phyloP scores from a whole-genome alignment of 176 grass and related monocot species.

The Paspalum notatum region DNA sequence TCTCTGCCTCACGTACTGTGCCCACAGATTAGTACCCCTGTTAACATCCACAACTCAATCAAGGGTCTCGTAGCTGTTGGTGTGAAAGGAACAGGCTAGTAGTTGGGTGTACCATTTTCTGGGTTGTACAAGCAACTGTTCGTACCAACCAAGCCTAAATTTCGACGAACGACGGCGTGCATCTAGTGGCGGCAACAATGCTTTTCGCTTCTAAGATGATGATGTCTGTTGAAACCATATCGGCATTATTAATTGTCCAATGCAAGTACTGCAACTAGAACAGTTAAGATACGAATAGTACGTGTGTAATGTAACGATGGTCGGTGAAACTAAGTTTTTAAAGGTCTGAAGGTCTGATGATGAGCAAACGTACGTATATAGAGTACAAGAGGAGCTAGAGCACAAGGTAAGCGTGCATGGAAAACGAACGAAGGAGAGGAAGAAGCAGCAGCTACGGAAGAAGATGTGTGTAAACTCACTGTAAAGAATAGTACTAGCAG shows the following conservation, averaged over 20 bases:
- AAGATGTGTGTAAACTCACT: not conserved
- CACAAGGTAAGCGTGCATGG: not conserved
- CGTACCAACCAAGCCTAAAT: not conserved
- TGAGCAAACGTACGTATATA: not conserved
- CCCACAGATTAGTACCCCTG: not conserved
- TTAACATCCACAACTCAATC: not conserved
- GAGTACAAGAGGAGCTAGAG: too few species aligned
- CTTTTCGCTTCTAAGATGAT: not conserved
- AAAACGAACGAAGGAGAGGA: not conserved
- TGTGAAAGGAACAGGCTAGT: constrained; percentile 2
- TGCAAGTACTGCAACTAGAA: not conserved
- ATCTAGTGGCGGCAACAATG: too few species aligned
- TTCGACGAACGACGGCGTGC: not conserved
- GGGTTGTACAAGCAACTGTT: not conserved
- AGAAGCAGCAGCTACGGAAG: not conserved
- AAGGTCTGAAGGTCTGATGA: not conserved
- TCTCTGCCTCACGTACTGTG: not conserved
- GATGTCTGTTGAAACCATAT: not conserved
- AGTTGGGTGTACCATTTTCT: not conserved
- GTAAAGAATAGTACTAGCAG: too few species aligned
- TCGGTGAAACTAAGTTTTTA: too few species aligned
- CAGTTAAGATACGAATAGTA: too few species aligned
- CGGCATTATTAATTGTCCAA: not conserved
- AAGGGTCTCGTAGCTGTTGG: not conserved
- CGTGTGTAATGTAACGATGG: not conserved